Conservation (phyloP, 805 yeast genomes). For the Nadsonia fulvescens region DNA sequence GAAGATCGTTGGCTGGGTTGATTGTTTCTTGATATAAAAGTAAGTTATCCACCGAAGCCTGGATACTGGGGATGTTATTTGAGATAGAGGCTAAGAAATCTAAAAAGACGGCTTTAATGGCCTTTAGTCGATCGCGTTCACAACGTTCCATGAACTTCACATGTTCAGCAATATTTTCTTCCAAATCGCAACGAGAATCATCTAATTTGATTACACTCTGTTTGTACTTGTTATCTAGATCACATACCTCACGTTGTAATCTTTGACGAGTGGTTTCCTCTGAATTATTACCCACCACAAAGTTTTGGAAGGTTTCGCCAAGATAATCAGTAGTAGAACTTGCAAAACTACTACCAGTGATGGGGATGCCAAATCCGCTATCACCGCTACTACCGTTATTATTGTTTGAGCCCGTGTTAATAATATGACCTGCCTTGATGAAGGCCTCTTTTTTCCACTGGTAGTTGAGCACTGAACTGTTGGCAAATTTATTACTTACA, state of each 20-base stretch:
- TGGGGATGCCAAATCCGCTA: conserved; percentile 7
- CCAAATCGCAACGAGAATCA: conserved; percentile 49
- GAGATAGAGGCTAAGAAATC: conserved; percentile 56
- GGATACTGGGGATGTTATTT: conserved; percentile 38
- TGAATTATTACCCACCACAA: conserved; percentile 14
- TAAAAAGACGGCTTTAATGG: conserved; percentile 54
- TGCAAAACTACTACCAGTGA: too few relatives aligned
- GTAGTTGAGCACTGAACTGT: conserved; percentile 53
- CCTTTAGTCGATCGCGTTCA: conserved; percentile 59
- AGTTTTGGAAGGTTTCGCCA: conserved; percentile 14
- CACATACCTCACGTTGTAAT: conserved; percentile 37
- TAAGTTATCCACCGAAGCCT: conserved; percentile 41
- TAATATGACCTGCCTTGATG: conserved; percentile 27
- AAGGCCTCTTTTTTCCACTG: conserved; percentile 68
- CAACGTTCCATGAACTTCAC: conserved; percentile 64
- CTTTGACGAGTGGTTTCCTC: conserved; percentile 36
- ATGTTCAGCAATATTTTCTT: conserved; percentile 53
- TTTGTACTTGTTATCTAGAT: conserved; percentile 39
- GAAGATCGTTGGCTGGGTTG: conserved; percentile 49
- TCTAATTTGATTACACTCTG: conserved; percentile 42
- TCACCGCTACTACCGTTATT: too few relatives aligned
- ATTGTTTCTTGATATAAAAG: conserved; percentile 52
- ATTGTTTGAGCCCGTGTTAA: conserved; percentile 6
- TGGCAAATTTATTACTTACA: conserved; percentile 42
- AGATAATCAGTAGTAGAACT: conserved; percentile 9